These are phyloP conservation scores for Metarhizium sp. DNA, from an alignment of 2,329 filamentous ascomycete species.

Conservation along the genomic window DNA sequence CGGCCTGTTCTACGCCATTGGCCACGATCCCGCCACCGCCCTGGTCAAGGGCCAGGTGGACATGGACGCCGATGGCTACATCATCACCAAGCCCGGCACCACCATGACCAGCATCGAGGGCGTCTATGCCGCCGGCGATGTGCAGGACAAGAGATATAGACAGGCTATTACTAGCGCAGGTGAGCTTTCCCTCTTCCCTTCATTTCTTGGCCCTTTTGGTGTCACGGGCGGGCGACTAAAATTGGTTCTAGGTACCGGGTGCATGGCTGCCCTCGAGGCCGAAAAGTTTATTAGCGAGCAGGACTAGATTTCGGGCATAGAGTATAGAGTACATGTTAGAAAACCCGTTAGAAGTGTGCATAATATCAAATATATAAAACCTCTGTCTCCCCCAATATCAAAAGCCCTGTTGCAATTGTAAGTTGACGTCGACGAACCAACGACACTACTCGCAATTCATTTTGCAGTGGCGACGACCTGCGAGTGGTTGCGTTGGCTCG, in stretches of 20 bases:
- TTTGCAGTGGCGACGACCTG: too few relatives aligned
- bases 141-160: slow-evolving; percentile 96
- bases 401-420: too few relatives aligned
- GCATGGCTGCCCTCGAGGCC: slow-evolving; percentile 89
- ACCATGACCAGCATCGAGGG: slow-evolving; percentile 81
- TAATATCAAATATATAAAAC: not conserved
- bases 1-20: slow-evolving; percentile 94
- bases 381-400: too few relatives aligned
- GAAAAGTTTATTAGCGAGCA: slow-evolving; percentile 84
- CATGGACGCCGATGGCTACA: slow-evolving; percentile 83
- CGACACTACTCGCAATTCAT: too few relatives aligned
- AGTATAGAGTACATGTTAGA: slow-evolving; percentile 1
- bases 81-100: slow-evolving; percentile 80
- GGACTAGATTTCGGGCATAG: slow-evolving; percentile 32
- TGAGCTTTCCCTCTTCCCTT: slow-evolving; percentile 33
- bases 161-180: slow-evolving; percentile 97
- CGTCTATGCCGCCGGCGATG: slow-evolving; percentile 93
- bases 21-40: slow-evolving; percentile 87
- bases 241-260: slow-evolving; percentile 63
- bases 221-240: not conserved
- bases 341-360: not conserved
- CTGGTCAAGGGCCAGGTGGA: slow-evolving; percentile 86
- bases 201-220: too few relatives aligned
- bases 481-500: too few relatives aligned
- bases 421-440: too few relatives aligned